Percentiles rank a stretch among this genome's conserved stretches.
phyloP scores from a whole-genome alignment of 371 early-diverging fungal species.

The Mortierella sp. region DNA sequence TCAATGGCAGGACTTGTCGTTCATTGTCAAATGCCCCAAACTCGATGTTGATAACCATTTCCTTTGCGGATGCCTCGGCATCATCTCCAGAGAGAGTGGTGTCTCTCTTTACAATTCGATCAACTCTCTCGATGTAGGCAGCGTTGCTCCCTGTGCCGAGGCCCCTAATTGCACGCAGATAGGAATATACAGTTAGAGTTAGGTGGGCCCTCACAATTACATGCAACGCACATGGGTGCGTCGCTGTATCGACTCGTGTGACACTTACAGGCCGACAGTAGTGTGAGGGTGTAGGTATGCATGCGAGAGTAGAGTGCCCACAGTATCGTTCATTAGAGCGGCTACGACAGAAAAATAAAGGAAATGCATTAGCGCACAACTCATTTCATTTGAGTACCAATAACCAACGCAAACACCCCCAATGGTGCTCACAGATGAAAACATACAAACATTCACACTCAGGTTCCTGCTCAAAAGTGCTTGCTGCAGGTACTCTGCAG shows the following conservation, averaged over 20 bases:
- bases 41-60: constrained; percentile 95
- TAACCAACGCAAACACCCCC: neutral
- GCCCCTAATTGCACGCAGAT: constrained; percentile 60
- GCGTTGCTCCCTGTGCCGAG: constrained; percentile 98
- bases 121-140: constrained; percentile 90
- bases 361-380: too few species aligned
- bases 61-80: constrained; percentile 44
- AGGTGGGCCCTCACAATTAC: neutral
- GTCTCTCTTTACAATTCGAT: constrained; percentile 55
- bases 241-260: neutral
- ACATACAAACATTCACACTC: constrained; percentile 61
- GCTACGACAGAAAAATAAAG: constrained; percentile 32
- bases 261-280: constrained; percentile 75
- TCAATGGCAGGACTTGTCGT: constrained; percentile 81
- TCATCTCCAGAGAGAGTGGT: neutral
- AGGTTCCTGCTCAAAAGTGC: constrained; percentile 83
- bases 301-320: constrained; percentile 91
- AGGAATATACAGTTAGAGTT: neutral
- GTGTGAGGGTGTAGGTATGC: constrained; percentile 86
- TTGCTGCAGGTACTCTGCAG: constrained; percentile 87
- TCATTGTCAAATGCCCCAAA: constrained; percentile 93
- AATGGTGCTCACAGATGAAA: neutral
- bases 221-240: neutral
- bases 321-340: constrained; percentile 97
- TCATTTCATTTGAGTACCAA: neutral